These are phyloP conservation scores for Trichoderma citrinoviride DNA, from an alignment of 2,329 filamentous ascomycete species.

Conservation along the genomic window DNA sequence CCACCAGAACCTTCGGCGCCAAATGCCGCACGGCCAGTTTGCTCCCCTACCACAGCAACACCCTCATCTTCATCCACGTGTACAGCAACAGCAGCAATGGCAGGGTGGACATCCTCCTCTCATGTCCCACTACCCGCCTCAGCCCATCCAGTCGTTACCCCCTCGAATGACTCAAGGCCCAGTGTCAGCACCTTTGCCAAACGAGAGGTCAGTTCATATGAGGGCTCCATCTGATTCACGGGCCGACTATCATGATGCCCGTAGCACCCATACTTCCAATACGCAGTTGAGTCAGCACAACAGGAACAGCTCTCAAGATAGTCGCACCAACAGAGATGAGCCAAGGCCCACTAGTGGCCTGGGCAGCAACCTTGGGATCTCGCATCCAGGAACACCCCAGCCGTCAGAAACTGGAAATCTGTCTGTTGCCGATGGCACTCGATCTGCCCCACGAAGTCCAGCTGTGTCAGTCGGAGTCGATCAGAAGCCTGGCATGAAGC, in stretches of 20 bases:
- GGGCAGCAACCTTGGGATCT: not conserved
- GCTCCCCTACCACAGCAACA: conserved; percentile 13
- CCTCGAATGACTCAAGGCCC: conserved; percentile 1
- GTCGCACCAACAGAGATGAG: not conserved
- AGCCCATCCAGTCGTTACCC: not conserved
- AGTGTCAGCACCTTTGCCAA: not conserved
- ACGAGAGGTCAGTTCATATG: not conserved
- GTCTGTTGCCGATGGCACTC: not conserved
- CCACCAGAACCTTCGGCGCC: conserved; percentile 23
- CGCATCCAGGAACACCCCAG: conserved; percentile 2
- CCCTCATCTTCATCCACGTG: not conserved
- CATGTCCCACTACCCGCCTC: not conserved
- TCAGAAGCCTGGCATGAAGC: not conserved
- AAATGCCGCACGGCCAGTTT: not conserved
- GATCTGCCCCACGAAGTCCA: not conserved
- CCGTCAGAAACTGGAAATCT: conserved; percentile 3
- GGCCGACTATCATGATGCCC: not conserved
- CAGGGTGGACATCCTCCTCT: not conserved
- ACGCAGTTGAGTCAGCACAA: conserved; percentile 3
- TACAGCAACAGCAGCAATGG: conserved; percentile 2
- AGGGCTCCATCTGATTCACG: conserved; percentile 2
- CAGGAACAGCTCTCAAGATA: not conserved
- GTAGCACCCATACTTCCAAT: not conserved
- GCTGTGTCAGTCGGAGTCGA: conserved; percentile 9
- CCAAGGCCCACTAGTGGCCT: not conserved